phyloP scores from a whole-genome alignment of 2,329 filamentous ascomycete genomes.

The Talaromyces amestolkiae region DNA sequence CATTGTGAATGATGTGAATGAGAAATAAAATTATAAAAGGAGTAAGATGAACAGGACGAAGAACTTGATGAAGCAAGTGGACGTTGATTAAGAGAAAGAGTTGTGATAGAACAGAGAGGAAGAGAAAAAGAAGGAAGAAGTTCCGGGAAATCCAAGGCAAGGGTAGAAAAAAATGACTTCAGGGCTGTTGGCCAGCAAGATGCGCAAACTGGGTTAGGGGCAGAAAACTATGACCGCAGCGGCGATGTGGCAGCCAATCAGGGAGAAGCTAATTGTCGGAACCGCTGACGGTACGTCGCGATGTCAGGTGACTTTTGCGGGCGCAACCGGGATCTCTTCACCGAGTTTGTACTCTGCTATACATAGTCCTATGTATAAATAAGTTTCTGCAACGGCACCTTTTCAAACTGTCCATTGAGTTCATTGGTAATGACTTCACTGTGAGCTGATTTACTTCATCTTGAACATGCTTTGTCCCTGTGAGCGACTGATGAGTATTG shows the following conservation, averaged over 20 bases:
- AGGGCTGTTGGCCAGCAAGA: neutral
- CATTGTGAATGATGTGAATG: conserved; percentile 35
- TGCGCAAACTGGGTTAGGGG: conserved; percentile 21
- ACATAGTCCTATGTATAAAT: no score
- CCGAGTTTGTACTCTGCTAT: neutral
- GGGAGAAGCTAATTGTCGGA: conserved; percentile 32
- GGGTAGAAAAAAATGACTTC: conserved; percentile 20
- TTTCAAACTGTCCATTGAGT: neutral
- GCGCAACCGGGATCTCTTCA: conserved; percentile 30
- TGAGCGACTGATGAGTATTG: neutral
- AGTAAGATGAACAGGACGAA: conserved; percentile 27
- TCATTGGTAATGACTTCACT: neutral
- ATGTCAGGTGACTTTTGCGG: conserved; percentile 21
- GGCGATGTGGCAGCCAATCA: conserved; percentile 35
- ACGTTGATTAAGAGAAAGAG: neutral
- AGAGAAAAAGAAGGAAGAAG: neutral
- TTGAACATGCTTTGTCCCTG: neutral
- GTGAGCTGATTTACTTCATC: neutral
- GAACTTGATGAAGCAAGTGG: conserved; percentile 24
- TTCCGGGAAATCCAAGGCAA: conserved; percentile 1
- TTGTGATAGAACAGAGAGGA: neutral
- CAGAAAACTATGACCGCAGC: conserved; percentile 34
- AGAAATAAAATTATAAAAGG: conserved; percentile 19
- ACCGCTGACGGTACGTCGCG: neutral
- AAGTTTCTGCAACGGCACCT: neutral